These are phyloP conservation scores for Penicillium diatomitis DNA, from an alignment of 495 filamentous ascomycete genomes.

Conservation along the genomic window DNA sequence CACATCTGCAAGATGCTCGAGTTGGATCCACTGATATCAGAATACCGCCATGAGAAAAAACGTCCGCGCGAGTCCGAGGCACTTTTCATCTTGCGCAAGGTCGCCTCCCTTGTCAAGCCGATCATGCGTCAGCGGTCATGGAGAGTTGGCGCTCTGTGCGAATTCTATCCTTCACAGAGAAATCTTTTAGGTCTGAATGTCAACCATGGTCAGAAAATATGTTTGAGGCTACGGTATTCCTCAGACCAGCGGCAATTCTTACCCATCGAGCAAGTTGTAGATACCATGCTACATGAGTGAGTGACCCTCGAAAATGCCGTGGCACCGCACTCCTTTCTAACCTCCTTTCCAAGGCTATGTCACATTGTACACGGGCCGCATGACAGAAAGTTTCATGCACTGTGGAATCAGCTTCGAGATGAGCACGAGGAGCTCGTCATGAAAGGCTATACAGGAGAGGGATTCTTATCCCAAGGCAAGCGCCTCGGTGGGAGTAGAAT, in stretches of 20 bases:
- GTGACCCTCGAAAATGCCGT: constrained; percentile 4
- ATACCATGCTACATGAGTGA: constrained; percentile 92
- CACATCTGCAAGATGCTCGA: constrained; percentile 44
- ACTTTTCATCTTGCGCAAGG: constrained; percentile 68
- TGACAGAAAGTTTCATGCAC: constrained; percentile 67
- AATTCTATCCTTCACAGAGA: constrained; percentile 70
- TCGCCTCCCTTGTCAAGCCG: constrained; percentile 87
- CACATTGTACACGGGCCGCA: constrained; percentile 82
- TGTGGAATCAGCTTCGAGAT: constrained; percentile 83
- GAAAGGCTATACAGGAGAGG: constrained; percentile 89
- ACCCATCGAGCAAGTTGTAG: constrained; percentile 66
- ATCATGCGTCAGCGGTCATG: constrained; percentile 84
- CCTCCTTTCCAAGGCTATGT: constrained; percentile 42
- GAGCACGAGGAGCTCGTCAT: constrained; percentile 65
- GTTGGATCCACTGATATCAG: constrained; percentile 58
- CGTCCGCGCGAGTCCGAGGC: constrained; percentile 69
- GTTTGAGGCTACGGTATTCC: constrained; percentile 72
- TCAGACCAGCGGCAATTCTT: constrained; percentile 70
- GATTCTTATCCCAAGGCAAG: constrained; percentile 69
- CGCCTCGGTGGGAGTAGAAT: constrained; percentile 60
- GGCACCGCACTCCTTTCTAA: constrained; percentile 1
- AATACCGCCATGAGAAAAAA: constrained; percentile 70
- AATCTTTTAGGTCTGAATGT: constrained; percentile 80
- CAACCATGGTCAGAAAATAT: constrained; percentile 67
- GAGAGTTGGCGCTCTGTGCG: constrained; percentile 69